A percentile compares a stretch with the other conserved stretches of the same genome.
Conservation (phyloP, 345 rosid genomes). For the Eucalyptus microcorys region DNA sequence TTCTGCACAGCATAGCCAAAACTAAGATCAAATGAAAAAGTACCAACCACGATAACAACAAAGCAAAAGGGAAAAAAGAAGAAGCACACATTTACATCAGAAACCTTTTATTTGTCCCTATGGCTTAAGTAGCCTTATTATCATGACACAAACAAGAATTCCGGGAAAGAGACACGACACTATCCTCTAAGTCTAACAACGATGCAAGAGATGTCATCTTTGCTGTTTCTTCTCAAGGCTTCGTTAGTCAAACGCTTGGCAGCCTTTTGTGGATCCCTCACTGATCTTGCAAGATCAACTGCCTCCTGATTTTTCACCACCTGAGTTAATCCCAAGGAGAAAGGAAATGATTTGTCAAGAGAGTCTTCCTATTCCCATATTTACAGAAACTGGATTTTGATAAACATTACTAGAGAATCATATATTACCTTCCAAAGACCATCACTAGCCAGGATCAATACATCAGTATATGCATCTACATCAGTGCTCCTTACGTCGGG, state of each 20-base stretch:
- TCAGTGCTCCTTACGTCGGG: slow-evolving; percentile 33
- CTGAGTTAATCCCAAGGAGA: slow-evolving; percentile 1
- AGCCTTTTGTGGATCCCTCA: slow-evolving; percentile 38
- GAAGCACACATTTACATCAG: neutral
- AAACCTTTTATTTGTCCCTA: neutral
- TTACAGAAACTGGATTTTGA: neutral
- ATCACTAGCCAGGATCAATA: slow-evolving; percentile 68
- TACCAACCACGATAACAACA: neutral
- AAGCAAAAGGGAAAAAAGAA: neutral
- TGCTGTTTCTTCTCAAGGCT: slow-evolving; percentile 41
- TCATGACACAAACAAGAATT: neutral
- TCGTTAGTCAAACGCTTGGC: slow-evolving; percentile 29
- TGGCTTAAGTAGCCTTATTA: neutral
- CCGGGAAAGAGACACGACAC: neutral
- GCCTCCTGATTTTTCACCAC: slow-evolving; percentile 53
- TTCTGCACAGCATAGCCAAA: neutral
- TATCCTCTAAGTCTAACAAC: slow-evolving; percentile 37
- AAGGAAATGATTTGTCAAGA: neutral
- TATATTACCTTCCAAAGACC: slow-evolving; percentile 55
- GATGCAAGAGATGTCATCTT: slow-evolving; percentile 59
- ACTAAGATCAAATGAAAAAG: neutral
- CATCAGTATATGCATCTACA: slow-evolving; percentile 26
- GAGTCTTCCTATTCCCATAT: neutral
- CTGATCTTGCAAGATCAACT: slow-evolving; percentile 33
- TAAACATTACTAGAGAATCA: neutral